Base-by-base conservation (phyloP, 768 basidiomycete species). In the Piloderma croceum region DNA sequence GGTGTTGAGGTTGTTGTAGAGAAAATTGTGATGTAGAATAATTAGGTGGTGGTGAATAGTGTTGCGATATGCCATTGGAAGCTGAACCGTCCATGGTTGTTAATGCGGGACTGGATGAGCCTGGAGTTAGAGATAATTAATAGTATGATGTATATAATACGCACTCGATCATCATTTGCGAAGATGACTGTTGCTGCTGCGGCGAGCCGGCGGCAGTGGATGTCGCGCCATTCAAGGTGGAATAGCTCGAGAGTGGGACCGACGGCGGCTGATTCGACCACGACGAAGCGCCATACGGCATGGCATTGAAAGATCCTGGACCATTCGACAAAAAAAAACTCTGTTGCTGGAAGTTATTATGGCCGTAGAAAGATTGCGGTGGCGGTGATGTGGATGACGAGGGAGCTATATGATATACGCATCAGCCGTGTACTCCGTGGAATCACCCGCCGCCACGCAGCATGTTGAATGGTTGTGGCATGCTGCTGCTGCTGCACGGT, bases 211-310 rank as follows among this genome's bases (percentile, higher is more conserved):
- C 24, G 42, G 43, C 38, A 12, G 71, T 61, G 2, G 66, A 74
- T 9, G 81, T 83, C n/a, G 84, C 82, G 12, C 82, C 83, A 56
- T 87, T 85, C 35, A 87, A 61, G 34, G 78, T 77, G n/a, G 86
- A 88, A 45, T 86, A 88, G 44, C 63, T 78, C 11, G 85, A 86
- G 21, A 88, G 57, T 0, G 85, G 85, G 2, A 86, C 62, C 31
- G 52, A 38, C 7, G 45, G 38, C 10, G 64, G 60, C 20, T 59
- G 52, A 2, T 58, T 51, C 1, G 70, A 49, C 77, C 78, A 81
- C 6, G 67, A 52, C 47, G 61, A 51, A 3, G 69, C 50, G n/a
- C 74, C 71, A 44, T 81, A 83, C 2, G 72, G 54, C 52, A 77
- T 69, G 5, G 73, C 67, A 44, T 74, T 73, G 56, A 72, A 79